Evolutionary conservation across 2,329 filamentous ascomycete species (phyloP).

Genomic region (Pyrenochaeta sp.): DNA sequence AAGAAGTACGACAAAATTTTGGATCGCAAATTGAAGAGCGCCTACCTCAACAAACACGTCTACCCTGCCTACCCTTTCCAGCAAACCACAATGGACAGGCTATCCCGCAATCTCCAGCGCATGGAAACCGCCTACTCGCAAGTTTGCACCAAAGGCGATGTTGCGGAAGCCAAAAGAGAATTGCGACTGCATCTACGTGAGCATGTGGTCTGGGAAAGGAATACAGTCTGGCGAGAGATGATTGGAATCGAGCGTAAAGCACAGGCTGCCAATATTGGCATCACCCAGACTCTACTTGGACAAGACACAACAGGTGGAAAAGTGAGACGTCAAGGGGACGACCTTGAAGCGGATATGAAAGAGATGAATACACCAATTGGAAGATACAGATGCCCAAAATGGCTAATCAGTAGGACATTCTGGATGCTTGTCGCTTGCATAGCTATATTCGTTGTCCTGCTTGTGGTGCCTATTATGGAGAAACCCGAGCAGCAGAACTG

Average conservation of each 20-base stretch:
- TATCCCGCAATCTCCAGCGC: conserved; percentile 75
- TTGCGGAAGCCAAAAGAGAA: conserved; percentile 79
- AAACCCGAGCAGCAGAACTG: conserved; percentile 94
- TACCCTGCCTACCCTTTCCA: conserved; percentile 83
- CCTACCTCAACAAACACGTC: conserved; percentile 78
- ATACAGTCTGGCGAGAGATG: conserved; percentile 98
- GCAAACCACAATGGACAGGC: conserved; percentile 70
- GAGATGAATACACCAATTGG: conserved; percentile 82
- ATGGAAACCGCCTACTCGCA: conserved; percentile 83
- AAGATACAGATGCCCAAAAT: conserved; percentile 75
- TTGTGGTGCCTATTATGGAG: conserved; percentile 82
- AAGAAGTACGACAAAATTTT: conserved; percentile 99
- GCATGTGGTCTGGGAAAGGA: conserved; percentile 98
- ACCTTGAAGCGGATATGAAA: conserved; percentile 70
- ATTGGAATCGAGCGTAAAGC: conserved; percentile 96
- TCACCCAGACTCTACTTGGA: conserved; percentile 79
- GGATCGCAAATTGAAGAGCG: conserved; percentile 77
- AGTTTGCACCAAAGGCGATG: conserved; percentile 82
- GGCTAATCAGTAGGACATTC: conserved; percentile 85
- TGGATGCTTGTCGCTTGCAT: conserved; percentile 76
- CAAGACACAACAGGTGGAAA: conserved; percentile 72
- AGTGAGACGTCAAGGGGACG: conserved; percentile 83
- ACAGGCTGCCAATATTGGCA: conserved; percentile 89
- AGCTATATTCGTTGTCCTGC: conserved; percentile 74
- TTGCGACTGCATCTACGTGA: conserved; percentile 89